These are phyloP conservation scores for Lachnellula suecica DNA, from an alignment of 2,329 filamentous ascomycete genomes.

Conservation along the genomic window DNA sequence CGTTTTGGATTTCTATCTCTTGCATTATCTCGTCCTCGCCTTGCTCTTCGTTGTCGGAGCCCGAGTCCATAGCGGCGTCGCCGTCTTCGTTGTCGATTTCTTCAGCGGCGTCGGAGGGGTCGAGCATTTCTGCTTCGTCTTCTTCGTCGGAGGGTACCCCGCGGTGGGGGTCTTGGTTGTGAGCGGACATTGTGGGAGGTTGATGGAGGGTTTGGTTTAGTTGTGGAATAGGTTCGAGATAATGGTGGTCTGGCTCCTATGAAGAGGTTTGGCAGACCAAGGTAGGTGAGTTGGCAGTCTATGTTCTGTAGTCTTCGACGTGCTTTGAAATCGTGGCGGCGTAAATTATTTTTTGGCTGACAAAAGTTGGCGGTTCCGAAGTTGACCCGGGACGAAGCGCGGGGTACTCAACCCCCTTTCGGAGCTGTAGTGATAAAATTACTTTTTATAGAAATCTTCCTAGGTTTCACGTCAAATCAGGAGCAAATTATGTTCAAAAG, in stretches of 20 bases:
- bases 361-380: constrained; percentile 6
- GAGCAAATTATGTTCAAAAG: too few species aligned
- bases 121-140: constrained; percentile 70
- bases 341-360: constrained; percentile 13
- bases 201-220: neutral
- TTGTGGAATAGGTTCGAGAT: neutral
- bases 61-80: constrained; percentile 80
- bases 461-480: too few species aligned
- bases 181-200: constrained; percentile 22
- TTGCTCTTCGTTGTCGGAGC: constrained; percentile 61
- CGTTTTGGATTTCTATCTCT: constrained; percentile 83
- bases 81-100: constrained; percentile 63
- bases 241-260: neutral
- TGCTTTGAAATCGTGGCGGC: constrained; percentile 20
- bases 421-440: too few species aligned
- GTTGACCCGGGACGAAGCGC: neutral
- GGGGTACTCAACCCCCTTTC: neutral
- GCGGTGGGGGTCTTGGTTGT: constrained; percentile 22
- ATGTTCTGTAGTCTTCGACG: constrained; percentile 9
- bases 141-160: constrained; percentile 32
- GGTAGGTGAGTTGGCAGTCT: neutral
- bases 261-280: neutral
- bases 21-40: constrained; percentile 54
- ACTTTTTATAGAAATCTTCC: too few species aligned
- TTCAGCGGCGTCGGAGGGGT: constrained; percentile 75